Percentiles rank a stretch among this genome's conserved stretches.
phyloP scores from a whole-genome alignment of 2,329 filamentous ascomycete genomes.

The Rasamsonia emersonii region DNA sequence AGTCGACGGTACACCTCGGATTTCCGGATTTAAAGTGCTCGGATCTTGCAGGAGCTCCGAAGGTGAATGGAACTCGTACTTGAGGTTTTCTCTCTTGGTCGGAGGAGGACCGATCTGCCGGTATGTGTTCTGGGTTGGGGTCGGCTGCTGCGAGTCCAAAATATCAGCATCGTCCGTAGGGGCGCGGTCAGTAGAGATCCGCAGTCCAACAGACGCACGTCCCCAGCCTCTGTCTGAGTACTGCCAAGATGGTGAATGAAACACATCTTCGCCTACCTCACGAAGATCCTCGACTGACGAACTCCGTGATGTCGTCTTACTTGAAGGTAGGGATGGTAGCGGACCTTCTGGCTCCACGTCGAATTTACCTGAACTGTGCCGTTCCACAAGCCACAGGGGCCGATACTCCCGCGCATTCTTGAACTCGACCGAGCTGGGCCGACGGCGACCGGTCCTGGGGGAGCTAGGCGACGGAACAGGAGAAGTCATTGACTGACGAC shows the following conservation, averaged over 20 bases:
- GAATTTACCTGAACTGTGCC: slow-evolving; percentile 38
- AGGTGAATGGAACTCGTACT: slow-evolving; percentile 40
- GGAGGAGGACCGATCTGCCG: slow-evolving; percentile 16
- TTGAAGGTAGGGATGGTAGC: slow-evolving; percentile 44
- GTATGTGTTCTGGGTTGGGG: slow-evolving; percentile 55
- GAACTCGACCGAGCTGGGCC: slow-evolving; percentile 45
- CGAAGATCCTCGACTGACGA: slow-evolving; percentile 38
- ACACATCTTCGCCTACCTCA: slow-evolving; percentile 16
- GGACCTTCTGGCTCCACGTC: slow-evolving; percentile 32
- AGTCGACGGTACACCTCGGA: slow-evolving; percentile 15
- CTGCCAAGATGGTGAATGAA: slow-evolving; percentile 15
- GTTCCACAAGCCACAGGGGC: slow-evolving; percentile 75
- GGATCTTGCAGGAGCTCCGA: slow-evolving; percentile 38
- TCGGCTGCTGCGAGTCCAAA: slow-evolving; percentile 57
- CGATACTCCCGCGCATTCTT: slow-evolving; percentile 58
- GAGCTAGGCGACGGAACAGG: slow-evolving; percentile 31
- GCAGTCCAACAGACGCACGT: slow-evolving; percentile 19
- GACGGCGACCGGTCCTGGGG: slow-evolving; percentile 38
- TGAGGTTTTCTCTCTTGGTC: slow-evolving; percentile 30
- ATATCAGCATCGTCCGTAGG: slow-evolving; percentile 35
- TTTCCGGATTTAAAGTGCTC: slow-evolving; percentile 12
- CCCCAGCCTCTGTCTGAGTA: too few relatives aligned
- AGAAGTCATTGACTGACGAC: slow-evolving; percentile 31
- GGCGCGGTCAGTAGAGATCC: slow-evolving; percentile 25
- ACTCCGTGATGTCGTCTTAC: slow-evolving; percentile 39